Base-by-base conservation (phyloP, 495 filamentous ascomycete genomes). In the Elasticomyces elasticus region DNA sequence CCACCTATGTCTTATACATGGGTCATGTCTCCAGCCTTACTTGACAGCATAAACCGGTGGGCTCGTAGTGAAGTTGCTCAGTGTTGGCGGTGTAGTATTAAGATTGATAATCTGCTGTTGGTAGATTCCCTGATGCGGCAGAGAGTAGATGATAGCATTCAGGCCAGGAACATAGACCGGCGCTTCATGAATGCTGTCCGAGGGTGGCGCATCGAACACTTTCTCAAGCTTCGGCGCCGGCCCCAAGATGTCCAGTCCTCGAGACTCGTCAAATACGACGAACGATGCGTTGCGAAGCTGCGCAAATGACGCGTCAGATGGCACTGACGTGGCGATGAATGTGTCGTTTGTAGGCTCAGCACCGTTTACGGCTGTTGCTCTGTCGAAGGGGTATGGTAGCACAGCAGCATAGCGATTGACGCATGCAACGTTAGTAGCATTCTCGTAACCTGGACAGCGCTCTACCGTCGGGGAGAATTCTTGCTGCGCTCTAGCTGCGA, bases 31-130 rank as follows among this genome's bases (percentile, higher is more conserved):
- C n/a, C n/a, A n/a, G n/a, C n/a, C n/a, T n/a, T n/a, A n/a, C n/a
- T 62, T 62, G 6, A 56, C 51, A 13, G 30, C 52, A 23, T 59
- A 56, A 1, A 62, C 35, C 26, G 60, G 60, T 44, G 60, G 60
- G 22, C 50, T 49, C 5, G 60, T 49, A 2, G 49, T 51, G 46
- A 48, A 60, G n/a, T 49, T 41, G 23, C 19, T 19, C 7, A 60
- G 24, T 2, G 51, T 60, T 43, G 60, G 60, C 13, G 38, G 60
- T 13, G 26, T 40, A 23, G 31, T 35, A 41, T 55, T 53, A 1
- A 60, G 47, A 40, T 56, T 56, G 13, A 62, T 45, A 48, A 62
- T 45, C 22, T 46, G 37, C 22, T 54, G 51, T 33, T 54, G 9
- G 41, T 46, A 54, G 20, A 46, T 46, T 10, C 40, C 51, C 25